Percentiles rank a stretch among this genome's conserved stretches.
Conservation (phyloP, 2,329 filamentous ascomycete genomes). For the Diaporthe sp. region DNA sequence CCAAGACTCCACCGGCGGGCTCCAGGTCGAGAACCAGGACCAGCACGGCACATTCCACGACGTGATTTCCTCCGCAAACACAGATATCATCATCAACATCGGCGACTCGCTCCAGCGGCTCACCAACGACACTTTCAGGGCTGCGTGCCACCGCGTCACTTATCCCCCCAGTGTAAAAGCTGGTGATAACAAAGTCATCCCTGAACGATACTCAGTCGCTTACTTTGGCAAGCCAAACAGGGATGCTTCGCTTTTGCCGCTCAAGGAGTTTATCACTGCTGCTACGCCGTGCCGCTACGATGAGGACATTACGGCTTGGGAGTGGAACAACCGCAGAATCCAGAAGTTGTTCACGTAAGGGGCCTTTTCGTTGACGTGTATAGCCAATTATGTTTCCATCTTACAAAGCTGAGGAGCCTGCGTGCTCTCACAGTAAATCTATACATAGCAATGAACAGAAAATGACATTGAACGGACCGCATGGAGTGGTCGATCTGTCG, state of each 20-base stretch:
- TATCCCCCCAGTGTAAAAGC: not conserved
- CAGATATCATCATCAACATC: not conserved
- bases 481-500: no score
- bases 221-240: not conserved
- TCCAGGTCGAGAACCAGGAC: not conserved
- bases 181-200: not conserved
- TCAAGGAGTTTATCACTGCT: not conserved
- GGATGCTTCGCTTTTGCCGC: not conserved
- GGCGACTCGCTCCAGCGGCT: not conserved
- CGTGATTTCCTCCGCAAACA: not conserved
- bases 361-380: not conserved
- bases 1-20: not conserved
- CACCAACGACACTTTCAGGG: not conserved
- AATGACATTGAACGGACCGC: no score
- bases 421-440: no score
- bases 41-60: not conserved
- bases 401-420: no score
- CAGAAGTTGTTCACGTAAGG: not conserved
- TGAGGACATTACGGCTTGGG: not conserved
- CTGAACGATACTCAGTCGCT: not conserved
- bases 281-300: not conserved
- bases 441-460: no score
- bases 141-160: not conserved
- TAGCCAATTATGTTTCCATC: not conserved
- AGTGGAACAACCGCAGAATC: not conserved